Evolutionary conservation across 2,329 filamentous ascomycete genomes (phyloP).

Genomic region (Neonectria punicea): DNA sequence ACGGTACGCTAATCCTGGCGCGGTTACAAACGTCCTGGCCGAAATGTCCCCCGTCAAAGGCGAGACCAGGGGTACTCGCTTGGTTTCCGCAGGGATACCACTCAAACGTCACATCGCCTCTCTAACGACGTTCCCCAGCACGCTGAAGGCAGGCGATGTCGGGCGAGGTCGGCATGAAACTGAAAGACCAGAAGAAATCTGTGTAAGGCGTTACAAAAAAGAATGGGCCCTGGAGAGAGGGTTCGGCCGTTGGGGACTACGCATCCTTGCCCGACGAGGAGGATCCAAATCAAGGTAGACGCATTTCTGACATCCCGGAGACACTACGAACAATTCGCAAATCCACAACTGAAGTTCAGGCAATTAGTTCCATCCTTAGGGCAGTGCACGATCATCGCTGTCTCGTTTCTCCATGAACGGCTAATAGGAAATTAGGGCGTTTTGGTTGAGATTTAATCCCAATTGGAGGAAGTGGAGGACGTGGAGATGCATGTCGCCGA

Average conservation of each 20-base stretch:
- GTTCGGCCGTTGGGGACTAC: background rate
- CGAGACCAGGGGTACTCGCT: background rate
- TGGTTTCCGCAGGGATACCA: background rate
- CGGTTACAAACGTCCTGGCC: background rate
- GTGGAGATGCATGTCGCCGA: background rate
- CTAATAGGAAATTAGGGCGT: background rate
- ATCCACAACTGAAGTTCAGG: background rate
- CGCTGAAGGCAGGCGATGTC: background rate
- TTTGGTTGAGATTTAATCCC: constrained; percentile 3
- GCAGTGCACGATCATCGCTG: background rate
- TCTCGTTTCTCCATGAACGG: too few species aligned
- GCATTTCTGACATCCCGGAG: background rate
- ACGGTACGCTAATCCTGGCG: constrained; percentile 3
- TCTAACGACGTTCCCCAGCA: constrained; percentile 5
- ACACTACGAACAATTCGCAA: background rate
- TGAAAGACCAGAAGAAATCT: background rate
- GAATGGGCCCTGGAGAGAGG: too few species aligned
- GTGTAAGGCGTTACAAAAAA: background rate
- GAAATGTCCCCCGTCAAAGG: constrained; percentile 5
- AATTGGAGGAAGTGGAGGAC: background rate
- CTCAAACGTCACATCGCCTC: constrained; percentile 6
- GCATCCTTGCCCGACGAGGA: background rate
- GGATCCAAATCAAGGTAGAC: background rate
- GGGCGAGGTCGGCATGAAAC: background rate
- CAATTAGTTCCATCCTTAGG: background rate